Conservation (phyloP, 257 asterid species). For the Schizonepeta tenuifolia region DNA sequence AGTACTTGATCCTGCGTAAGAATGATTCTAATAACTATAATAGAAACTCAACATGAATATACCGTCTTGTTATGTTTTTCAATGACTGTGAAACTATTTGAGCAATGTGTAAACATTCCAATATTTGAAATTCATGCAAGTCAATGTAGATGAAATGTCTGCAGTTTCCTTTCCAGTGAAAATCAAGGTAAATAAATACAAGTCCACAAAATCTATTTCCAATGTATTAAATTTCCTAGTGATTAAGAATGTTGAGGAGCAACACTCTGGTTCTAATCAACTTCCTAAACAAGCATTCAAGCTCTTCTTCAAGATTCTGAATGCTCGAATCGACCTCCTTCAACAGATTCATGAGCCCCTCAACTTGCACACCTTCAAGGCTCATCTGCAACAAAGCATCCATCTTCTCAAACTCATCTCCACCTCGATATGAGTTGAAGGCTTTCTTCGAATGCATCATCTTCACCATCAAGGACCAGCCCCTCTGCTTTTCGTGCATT, state of each 20-base stretch:
- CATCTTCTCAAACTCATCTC: conserved; percentile 37
- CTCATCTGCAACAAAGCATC: conserved; percentile 37
- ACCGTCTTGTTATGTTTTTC: no score
- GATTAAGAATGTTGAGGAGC: conserved; percentile 46
- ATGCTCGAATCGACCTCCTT: conserved; percentile 39
- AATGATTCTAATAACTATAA: no score
- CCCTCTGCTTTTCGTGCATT: conserved; percentile 28
- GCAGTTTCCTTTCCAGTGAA: conserved; percentile 8
- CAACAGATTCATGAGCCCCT: conserved; percentile 21
- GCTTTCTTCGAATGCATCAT: conserved; percentile 26
- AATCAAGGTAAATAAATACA: neutral
- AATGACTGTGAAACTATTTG: no score
- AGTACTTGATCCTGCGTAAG: no score
- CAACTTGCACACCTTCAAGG: conserved; percentile 22
- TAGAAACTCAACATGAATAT: no score
- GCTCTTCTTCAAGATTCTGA: conserved; percentile 37
- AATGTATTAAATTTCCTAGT: neutral
- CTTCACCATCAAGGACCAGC: conserved; percentile 46
- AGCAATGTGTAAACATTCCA: no score
- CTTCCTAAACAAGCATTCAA: conserved; percentile 45
- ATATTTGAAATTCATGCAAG: neutral
- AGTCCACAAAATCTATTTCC: neutral
- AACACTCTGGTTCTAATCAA: conserved; percentile 50
- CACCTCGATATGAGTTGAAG: neutral
- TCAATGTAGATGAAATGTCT: conserved; percentile 10